Conservation (phyloP, 805 yeast genomes). For the Schizosaccharomyces pombe region DNA sequence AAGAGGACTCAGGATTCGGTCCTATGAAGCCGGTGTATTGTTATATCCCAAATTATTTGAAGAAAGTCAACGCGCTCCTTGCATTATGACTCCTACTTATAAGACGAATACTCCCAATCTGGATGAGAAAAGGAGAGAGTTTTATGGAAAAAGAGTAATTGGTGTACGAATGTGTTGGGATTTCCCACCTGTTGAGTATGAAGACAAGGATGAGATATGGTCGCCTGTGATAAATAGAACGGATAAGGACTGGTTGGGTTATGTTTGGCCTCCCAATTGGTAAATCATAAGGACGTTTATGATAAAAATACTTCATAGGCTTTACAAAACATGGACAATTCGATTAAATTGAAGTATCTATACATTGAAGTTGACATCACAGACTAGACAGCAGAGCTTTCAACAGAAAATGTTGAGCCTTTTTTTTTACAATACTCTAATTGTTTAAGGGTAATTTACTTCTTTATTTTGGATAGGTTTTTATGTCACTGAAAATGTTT, state of each 20-base stretch:
- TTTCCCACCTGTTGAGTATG: constrained; percentile 26
- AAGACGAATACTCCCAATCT: constrained; percentile 16
- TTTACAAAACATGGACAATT: no score
- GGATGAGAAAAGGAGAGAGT: background rate
- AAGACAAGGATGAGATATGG: constrained; percentile 27
- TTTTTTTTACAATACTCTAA: no score
- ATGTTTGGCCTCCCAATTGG: background rate
- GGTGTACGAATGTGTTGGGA: constrained; percentile 29
- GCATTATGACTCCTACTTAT: constrained; percentile 22
- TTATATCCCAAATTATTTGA: constrained; percentile 15
- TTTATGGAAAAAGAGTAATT: background rate
- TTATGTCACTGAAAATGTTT: no score
- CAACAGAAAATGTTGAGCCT: no score
- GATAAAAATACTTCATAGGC: background rate
- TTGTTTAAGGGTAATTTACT: no score
- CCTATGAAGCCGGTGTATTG: constrained; percentile 34
- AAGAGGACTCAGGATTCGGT: constrained; percentile 16
- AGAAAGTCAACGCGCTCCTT: constrained; percentile 9
- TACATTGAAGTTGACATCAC: no score
- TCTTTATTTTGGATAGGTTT: no score
- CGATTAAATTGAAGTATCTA: no score
- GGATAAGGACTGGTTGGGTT: constrained; percentile 2
- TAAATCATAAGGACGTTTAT: background rate
- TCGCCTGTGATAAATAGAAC: constrained; percentile 2
- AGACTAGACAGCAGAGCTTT: no score